Evolutionary conservation across 208 protist genomes (phyloP).

Genomic region (Angomonas ambiguus): DNA sequence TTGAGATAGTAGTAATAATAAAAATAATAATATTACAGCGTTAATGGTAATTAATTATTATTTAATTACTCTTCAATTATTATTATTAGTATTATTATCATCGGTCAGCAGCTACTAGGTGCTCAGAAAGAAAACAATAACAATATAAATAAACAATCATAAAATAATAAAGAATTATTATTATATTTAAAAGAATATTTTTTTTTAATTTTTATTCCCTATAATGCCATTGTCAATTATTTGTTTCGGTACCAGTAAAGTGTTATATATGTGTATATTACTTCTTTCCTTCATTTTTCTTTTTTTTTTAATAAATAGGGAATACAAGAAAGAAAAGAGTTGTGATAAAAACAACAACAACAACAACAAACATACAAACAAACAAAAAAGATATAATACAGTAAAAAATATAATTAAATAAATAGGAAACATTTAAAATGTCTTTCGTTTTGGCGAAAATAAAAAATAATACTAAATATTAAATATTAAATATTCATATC

Average conservation of each 20-base stretch:
- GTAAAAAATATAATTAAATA: background rate
- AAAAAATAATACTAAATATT: background rate
- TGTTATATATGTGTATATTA: background rate
- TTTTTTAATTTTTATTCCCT: too few species aligned
- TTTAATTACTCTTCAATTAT: too few species aligned
- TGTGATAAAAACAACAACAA: background rate
- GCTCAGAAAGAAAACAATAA: too few species aligned
- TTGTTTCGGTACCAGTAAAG: background rate
- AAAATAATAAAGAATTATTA: too few species aligned
- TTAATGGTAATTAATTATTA: too few species aligned
- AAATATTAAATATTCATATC: background rate
- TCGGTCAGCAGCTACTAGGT: too few species aligned
- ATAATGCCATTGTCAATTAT: too few species aligned
- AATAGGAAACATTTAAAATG: background rate
- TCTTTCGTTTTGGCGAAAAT: background rate
- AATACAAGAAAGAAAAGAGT: background rate
- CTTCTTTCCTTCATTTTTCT: conserved; percentile 8
- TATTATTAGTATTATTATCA: background rate
- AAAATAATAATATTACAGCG: too few species aligned
- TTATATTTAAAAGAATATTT: too few species aligned
- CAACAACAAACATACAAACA: background rate
- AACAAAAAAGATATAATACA: background rate
- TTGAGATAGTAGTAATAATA: too few species aligned
- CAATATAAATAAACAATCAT: too few species aligned
- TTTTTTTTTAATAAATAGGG: conserved; percentile 2